A percentile compares a stretch with the other conserved stretches of the same genome.
phyloP scores from a whole-genome alignment of 169 alveolate species.

The Cyclospora cayetanensis region DNA sequence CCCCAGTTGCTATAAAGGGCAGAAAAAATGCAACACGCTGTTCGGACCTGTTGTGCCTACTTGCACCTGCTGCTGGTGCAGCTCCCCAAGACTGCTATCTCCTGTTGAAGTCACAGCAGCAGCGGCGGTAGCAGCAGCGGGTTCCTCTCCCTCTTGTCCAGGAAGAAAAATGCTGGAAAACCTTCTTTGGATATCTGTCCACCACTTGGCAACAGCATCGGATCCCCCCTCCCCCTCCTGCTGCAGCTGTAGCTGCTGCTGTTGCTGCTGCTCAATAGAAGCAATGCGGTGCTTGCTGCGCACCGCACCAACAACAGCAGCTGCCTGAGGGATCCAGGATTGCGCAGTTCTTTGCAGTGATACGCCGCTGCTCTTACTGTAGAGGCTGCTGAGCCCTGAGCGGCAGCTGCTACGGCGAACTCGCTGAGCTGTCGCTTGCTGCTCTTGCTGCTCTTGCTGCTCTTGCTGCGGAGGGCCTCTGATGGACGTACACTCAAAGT shows the following conservation, averaged over 20 bases:
- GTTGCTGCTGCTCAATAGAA: too few species aligned
- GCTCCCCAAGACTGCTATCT: slow-evolving; percentile 10
- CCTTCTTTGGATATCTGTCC: background rate
- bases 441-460: slow-evolving; percentile 37
- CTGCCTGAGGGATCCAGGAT: slow-evolving; percentile 41
- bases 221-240: slow-evolving; percentile 25
- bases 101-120: slow-evolving; percentile 24
- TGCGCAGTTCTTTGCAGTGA: background rate
- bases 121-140: background rate
- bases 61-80: slow-evolving; percentile 28
- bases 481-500: background rate
- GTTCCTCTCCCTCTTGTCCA: background rate
- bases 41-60: too few species aligned
- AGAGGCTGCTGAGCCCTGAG: background rate
- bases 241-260: slow-evolving; percentile 26
- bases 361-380: background rate
- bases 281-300: background rate
- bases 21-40: too few species aligned
- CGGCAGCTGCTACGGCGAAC: slow-evolving; percentile 46
- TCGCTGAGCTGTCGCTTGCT: slow-evolving; percentile 51
- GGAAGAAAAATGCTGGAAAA: slow-evolving; percentile 15
- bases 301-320: slow-evolving; percentile 40
- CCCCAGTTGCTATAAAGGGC: too few species aligned
- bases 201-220: background rate
- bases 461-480: slow-evolving; percentile 18